Conservation (phyloP, 2,329 filamentous ascomycete genomes). For the Elsinoe ampelina region DNA sequence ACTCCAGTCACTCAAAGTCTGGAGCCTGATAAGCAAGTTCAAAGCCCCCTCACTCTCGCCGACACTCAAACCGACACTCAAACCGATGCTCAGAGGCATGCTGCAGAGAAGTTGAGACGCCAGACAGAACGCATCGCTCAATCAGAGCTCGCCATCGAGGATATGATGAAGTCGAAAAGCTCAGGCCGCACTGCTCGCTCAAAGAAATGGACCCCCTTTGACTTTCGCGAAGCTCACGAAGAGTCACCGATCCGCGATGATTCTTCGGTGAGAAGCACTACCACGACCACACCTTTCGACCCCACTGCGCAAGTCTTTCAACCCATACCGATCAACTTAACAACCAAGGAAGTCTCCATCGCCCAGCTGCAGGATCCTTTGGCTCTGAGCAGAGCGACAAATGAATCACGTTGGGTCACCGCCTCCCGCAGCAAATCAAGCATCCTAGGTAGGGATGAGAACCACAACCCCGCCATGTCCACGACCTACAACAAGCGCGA, state of each 20-base stretch:
- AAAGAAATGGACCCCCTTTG: conserved; percentile 22
- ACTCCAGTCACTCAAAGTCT: background rate
- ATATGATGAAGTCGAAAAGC: conserved; percentile 5
- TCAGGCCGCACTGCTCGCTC: conserved; percentile 5
- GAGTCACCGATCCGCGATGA: conserved; percentile 16
- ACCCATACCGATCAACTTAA: conserved; percentile 19
- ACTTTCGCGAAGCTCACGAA: conserved; percentile 18
- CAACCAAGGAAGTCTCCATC: conserved; percentile 18
- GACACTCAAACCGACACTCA: background rate
- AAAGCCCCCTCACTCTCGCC: background rate
- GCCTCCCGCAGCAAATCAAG: conserved; percentile 18
- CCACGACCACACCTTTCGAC: conserved; percentile 16
- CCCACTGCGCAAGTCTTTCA: conserved; percentile 26
- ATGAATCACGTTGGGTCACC: conserved; percentile 25
- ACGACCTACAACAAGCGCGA: conserved; percentile 24
- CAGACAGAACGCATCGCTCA: conserved; percentile 7
- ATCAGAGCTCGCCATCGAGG: background rate
- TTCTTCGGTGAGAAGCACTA: background rate
- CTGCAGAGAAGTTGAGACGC: conserved; percentile 7
- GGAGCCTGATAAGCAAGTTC: background rate
- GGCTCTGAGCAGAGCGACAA: background rate
- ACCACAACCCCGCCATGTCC: conserved; percentile 25
- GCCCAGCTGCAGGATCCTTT: background rate
- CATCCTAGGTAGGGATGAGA: conserved; percentile 21
- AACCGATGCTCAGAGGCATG: background rate